Evolutionary conservation across 2,329 filamentous ascomycete genomes (phyloP).

Genomic region (Fusarium sp.): DNA sequence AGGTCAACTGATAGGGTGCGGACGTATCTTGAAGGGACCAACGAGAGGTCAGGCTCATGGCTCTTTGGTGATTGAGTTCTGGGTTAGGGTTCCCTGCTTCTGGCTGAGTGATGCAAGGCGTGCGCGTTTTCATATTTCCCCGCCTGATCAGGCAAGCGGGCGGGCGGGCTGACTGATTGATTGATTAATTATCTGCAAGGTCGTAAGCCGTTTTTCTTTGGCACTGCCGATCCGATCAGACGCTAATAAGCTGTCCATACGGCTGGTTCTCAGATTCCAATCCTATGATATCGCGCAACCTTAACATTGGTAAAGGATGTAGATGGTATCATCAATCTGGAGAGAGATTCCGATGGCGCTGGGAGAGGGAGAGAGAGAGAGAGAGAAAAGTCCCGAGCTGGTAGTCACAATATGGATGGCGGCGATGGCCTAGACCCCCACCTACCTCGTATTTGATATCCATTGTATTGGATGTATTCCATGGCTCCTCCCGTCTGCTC

Average conservation of each 20-base stretch:
- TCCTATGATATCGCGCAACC: neutral
- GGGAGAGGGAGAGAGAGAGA: neutral
- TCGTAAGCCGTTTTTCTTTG: constrained; percentile 28
- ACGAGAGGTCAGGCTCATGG: neutral
- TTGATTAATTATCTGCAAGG: constrained; percentile 24
- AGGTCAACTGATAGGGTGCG: neutral
- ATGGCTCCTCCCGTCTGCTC: neutral
- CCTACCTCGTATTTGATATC: constrained; percentile 34
- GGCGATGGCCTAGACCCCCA: constrained; percentile 7
- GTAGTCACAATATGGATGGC: neutral
- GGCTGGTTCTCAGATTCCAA: neutral
- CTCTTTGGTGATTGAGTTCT: neutral
- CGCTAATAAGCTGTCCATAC: constrained; percentile 9
- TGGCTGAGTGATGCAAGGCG: constrained; percentile 4
- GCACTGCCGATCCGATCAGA: constrained; percentile 38
- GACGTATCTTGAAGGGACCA: neutral
- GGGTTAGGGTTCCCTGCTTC: constrained; percentile 4
- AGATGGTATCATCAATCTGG: neutral
- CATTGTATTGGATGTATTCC: neutral
- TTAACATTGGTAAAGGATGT: neutral
- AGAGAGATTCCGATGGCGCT: neutral
- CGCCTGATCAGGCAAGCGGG: constrained; percentile 16
- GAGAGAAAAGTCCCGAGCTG: neutral
- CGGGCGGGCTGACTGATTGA: neutral
- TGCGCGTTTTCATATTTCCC: constrained; percentile 21